Evolutionary conservation across 345 rosid species (phyloP).

Genomic region (Triadica sebifera): DNA sequence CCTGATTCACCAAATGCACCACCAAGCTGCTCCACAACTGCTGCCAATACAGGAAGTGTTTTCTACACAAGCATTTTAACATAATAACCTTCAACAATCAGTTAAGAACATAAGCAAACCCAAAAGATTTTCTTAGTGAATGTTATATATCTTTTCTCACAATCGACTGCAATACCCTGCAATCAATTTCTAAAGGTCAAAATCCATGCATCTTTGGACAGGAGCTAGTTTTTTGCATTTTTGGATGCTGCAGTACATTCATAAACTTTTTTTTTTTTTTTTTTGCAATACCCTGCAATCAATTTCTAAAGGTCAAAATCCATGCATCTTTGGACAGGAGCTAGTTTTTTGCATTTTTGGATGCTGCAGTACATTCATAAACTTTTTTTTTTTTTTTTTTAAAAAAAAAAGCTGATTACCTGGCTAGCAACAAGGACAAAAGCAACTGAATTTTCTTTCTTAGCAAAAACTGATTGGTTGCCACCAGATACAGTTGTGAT

Average conservation of each 20-base stretch:
- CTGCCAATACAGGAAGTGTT: slow-evolving; percentile 84
- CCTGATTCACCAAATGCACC: slow-evolving; percentile 91
- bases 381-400: too few species aligned
- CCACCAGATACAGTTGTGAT: slow-evolving; percentile 53
- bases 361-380: neutral
- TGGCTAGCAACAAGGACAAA: slow-evolving; percentile 80
- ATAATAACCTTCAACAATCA: neutral
- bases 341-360: neutral
- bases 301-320: neutral
- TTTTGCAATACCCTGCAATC: neutral
- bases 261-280: too few species aligned
- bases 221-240: neutral
- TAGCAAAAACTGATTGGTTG: slow-evolving; percentile 43
- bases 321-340: neutral
- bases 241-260: neutral
- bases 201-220: neutral
- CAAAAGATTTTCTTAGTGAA: neutral
- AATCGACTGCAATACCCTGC: neutral
- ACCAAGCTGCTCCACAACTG: slow-evolving; percentile 80
- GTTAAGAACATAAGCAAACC: neutral
- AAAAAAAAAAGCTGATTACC: slow-evolving; percentile 27
- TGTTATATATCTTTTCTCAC: neutral
- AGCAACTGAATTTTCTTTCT: slow-evolving; percentile 65
- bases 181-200: neutral
- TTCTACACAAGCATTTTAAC: slow-evolving; percentile 42